These are phyloP conservation scores for Penicillium sp. DNA, from an alignment of 2,329 filamentous ascomycete genomes.

Conservation along the genomic window DNA sequence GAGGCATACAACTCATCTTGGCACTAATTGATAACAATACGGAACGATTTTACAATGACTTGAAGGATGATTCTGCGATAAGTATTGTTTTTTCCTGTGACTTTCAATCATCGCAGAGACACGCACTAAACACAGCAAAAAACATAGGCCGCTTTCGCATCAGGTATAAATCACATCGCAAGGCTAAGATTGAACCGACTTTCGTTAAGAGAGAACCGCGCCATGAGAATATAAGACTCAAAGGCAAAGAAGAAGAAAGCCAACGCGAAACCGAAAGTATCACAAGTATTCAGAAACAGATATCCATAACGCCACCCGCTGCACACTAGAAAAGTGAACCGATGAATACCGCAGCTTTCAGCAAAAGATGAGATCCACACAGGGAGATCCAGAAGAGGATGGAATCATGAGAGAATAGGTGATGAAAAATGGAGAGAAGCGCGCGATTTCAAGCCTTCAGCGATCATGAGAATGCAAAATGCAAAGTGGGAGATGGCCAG, in stretches of 20 bases:
- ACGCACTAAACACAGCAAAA: neutral
- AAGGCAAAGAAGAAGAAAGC: neutral
- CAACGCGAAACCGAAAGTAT: conserved; percentile 5
- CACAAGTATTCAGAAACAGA: conserved; percentile 5
- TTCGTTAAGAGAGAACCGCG: conserved; percentile 4
- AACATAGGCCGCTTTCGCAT: conserved; percentile 1
- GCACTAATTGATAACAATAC: neutral
- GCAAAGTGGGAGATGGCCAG: conserved; percentile 11
- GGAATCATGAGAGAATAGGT: conserved; percentile 13
- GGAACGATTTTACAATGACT: neutral
- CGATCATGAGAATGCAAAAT: conserved; percentile 20
- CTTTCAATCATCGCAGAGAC: conserved; percentile 1
- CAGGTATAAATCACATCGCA: conserved; percentile 1
- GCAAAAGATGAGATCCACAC: neutral
- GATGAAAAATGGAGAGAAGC: conserved; percentile 1
- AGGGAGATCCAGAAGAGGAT: conserved; percentile 2
- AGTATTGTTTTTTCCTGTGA: neutral
- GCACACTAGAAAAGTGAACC: conserved; percentile 13
- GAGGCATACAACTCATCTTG: neutral
- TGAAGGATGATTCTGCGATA: neutral
- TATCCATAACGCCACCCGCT: conserved; percentile 25
- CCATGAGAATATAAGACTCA: neutral
- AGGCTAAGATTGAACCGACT: conserved; percentile 9
- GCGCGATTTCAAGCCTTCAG: conserved; percentile 10
- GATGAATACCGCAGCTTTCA: conserved; percentile 18